These are phyloP conservation scores for Hirsutella rhossiliensis DNA, from an alignment of 2,329 filamentous ascomycete genomes.

Conservation along the genomic window DNA sequence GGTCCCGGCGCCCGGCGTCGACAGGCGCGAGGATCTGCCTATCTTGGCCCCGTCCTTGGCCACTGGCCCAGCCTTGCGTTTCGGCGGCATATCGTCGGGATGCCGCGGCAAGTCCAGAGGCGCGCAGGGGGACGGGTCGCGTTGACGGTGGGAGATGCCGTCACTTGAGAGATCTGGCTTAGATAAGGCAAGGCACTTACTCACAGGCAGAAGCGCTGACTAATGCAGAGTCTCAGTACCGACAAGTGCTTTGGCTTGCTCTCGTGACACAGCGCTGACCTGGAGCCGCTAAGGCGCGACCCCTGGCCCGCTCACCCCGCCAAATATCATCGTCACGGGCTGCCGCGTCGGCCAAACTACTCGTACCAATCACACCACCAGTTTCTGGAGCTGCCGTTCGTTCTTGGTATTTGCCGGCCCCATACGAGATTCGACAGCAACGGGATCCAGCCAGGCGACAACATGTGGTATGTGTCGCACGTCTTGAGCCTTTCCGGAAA, in stretches of 20 bases:
- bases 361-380: background rate
- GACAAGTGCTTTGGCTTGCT: background rate
- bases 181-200: background rate
- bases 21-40: constrained; percentile 42
- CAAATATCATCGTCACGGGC: background rate
- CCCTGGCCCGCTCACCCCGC: background rate
- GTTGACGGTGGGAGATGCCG: background rate
- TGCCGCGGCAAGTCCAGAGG: constrained; percentile 7
- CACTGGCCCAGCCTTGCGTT: constrained; percentile 51
- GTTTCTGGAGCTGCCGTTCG: too few species aligned
- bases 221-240: background rate
- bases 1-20: constrained; percentile 49
- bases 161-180: background rate
- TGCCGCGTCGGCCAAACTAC: background rate
- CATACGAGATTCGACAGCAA: background rate
- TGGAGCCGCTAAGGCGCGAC: too few species aligned
- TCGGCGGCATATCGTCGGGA: constrained; percentile 46
- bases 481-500: background rate
- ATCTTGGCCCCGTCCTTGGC: constrained; percentile 38
- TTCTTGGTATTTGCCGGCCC: too few species aligned
- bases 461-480: constrained; percentile 24
- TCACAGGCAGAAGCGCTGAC: background rate
- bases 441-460: background rate
- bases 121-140: background rate
- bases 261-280: too few species aligned